These are phyloP conservation scores for Globisporangium solare DNA, from an alignment of 352 stramenopile genomes.

Conservation along the genomic window DNA sequence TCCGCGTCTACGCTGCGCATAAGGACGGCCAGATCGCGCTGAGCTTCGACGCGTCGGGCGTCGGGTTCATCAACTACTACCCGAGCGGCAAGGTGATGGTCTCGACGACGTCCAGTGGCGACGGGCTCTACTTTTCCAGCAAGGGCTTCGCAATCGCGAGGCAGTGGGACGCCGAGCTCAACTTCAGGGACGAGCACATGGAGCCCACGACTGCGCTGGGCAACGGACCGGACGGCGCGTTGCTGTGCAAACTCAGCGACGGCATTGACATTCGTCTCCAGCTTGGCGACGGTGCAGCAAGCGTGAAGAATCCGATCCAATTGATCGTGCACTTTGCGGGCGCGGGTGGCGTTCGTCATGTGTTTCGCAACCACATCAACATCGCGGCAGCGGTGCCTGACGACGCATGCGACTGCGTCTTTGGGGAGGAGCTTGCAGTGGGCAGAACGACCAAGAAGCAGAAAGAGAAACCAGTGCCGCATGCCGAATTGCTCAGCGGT, in stretches of 20 bases:
- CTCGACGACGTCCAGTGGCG: slow-evolving; percentile 58
- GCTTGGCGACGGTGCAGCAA: slow-evolving; percentile 7
- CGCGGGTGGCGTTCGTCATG: slow-evolving; percentile 31
- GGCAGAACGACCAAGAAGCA: neutral
- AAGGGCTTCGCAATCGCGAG: slow-evolving; percentile 39
- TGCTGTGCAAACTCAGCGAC: slow-evolving; percentile 50
- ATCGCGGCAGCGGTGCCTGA: slow-evolving; percentile 4
- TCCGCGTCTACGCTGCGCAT: slow-evolving; percentile 63
- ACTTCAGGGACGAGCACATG: slow-evolving; percentile 40
- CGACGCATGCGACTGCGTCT: slow-evolving; percentile 30
- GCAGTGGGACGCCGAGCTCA: slow-evolving; percentile 43
- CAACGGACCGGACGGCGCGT: slow-evolving; percentile 32
- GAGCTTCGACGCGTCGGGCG: slow-evolving; percentile 57
- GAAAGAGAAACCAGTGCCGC: slow-evolving; percentile 15
- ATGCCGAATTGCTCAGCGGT: slow-evolving; percentile 29
- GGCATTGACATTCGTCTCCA: slow-evolving; percentile 35
- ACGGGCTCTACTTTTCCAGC: slow-evolving; percentile 52
- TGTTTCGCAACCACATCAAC: slow-evolving; percentile 48
- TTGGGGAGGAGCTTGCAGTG: slow-evolving; percentile 26
- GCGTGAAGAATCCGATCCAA: slow-evolving; percentile 20
- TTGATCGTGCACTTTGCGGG: slow-evolving; percentile 48
- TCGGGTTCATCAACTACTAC: slow-evolving; percentile 79
- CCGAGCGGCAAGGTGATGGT: slow-evolving; percentile 68
- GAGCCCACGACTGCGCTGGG: slow-evolving; percentile 25
- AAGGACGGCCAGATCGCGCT: slow-evolving; percentile 62